Percentiles rank a stretch among this genome's conserved stretches.
Conservation (phyloP, 768 basidiomycete species). For the Artomyces pyxidatus region DNA sequence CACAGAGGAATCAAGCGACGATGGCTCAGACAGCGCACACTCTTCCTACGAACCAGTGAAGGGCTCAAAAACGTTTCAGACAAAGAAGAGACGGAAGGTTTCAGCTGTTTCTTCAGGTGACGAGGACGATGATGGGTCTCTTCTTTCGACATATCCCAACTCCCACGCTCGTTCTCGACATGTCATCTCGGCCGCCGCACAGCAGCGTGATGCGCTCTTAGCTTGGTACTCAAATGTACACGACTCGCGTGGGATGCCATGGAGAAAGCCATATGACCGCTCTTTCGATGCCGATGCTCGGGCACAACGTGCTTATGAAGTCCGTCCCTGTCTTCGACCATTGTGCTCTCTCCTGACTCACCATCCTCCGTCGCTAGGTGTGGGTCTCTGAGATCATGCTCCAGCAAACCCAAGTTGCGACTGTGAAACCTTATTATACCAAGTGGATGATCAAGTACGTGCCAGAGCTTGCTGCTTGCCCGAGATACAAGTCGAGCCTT, state of each 20-base stretch:
- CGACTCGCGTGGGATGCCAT: constrained; percentile 77
- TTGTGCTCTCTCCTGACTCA: background rate
- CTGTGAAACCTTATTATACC: constrained; percentile 91
- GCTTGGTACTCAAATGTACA: constrained; percentile 69
- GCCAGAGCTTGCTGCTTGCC: background rate
- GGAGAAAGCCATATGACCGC: constrained; percentile 70
- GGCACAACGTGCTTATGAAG: constrained; percentile 89
- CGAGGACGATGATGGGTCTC: background rate
- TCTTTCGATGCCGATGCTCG: constrained; percentile 47
- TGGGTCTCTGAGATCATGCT: constrained; percentile 94
- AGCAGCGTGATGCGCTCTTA: constrained; percentile 43
- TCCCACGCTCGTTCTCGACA: constrained; percentile 43
- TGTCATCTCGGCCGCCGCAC: constrained; percentile 30
- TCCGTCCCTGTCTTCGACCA: constrained; percentile 24
- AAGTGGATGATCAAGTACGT: constrained; percentile 77
- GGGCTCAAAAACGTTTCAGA: background rate
- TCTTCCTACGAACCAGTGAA: background rate
- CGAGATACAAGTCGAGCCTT: too few relatives aligned
- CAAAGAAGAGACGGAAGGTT: background rate
- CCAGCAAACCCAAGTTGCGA: constrained; percentile 90
- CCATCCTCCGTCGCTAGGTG: constrained; percentile 38
- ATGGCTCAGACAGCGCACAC: background rate
- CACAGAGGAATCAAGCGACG: background rate
- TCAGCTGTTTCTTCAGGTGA: background rate
- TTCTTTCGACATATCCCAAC: constrained; percentile 1